phyloP scores from a whole-genome alignment of 257 asterid genomes.

The Petunia secreta region DNA sequence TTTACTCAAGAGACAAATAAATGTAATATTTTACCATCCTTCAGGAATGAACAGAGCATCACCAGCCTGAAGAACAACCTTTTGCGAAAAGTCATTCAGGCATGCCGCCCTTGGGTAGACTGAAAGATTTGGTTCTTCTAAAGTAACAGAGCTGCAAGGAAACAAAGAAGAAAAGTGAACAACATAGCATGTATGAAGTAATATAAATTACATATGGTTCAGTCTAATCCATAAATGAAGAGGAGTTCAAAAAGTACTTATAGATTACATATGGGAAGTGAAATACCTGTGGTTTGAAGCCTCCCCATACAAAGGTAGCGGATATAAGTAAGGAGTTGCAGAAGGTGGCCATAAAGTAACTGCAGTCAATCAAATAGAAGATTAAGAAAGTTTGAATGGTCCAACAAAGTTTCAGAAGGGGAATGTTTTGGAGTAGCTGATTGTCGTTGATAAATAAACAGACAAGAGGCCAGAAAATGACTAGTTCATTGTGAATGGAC shows the following conservation, averaged over 20 bases:
- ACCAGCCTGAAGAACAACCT: conserved; percentile 85
- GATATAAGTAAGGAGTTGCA: conserved; percentile 73
- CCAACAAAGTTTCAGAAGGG: conserved; percentile 2
- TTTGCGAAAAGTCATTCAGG: conserved; percentile 61
- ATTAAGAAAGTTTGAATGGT: conserved; percentile 10
- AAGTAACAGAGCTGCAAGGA: conserved; percentile 65
- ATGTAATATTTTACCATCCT: conserved; percentile 71
- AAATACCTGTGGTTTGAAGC: conserved; percentile 93
- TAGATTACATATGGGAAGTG: conserved; percentile 23
- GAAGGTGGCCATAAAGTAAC: conserved; percentile 98
- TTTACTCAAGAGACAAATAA: background rate
- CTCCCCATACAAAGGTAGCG: conserved; percentile 87
- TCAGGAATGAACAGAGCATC: conserved; percentile 96
- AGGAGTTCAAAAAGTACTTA: background rate
- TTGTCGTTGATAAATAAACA: conserved; percentile 1
- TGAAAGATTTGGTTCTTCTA: conserved; percentile 59
- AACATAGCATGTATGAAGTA: background rate
- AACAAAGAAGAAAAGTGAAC: conserved; percentile 23
- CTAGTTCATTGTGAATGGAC: background rate
- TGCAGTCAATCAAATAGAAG: conserved; percentile 35
- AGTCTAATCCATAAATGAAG: background rate
- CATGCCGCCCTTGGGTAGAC: conserved; percentile 72
- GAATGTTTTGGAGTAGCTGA: background rate
- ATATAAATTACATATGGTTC: background rate
- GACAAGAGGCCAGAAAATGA: background rate